Evolutionary conservation across 75 land plant genomes (phyloP).

Genomic region (Azolla pinnata): DNA sequence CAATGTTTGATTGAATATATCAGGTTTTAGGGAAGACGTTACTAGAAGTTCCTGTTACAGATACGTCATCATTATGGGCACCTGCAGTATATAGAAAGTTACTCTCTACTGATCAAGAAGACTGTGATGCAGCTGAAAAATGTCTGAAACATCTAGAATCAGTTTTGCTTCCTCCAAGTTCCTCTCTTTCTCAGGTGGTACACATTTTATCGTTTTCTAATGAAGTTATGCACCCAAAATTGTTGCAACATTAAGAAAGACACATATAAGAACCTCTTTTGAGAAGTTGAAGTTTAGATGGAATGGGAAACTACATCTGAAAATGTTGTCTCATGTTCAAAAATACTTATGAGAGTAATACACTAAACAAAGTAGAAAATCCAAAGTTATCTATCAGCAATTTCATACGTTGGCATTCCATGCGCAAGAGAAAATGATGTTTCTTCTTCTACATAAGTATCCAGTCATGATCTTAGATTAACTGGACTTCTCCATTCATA

Average conservation of each 20-base stretch:
- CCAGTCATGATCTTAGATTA: no score
- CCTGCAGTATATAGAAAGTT: conserved; percentile 57
- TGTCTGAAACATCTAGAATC: conserved; percentile 34
- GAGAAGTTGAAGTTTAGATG: no score
- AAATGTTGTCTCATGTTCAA: no score
- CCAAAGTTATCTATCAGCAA: background rate
- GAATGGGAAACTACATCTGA: no score
- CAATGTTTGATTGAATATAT: background rate
- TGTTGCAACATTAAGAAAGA: no score
- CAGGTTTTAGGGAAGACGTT: conserved; percentile 22
- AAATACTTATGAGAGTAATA: background rate
- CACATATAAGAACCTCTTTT: no score
- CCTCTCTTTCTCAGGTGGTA: conserved; percentile 43
- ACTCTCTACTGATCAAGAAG: conserved; percentile 42
- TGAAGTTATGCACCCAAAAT: no score
- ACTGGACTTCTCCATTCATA: no score
- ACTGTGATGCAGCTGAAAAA: conserved; percentile 47
- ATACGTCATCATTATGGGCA: conserved; percentile 39
- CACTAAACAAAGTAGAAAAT: background rate
- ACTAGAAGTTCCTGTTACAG: conserved; percentile 31
- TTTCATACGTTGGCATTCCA: no score
- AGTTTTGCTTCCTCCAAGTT: conserved; percentile 27
- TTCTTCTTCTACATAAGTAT: no score
- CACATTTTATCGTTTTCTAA: no score
- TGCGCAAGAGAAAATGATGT: no score